A percentile compares a stretch with the other conserved stretches of the same genome.
phyloP scores from a whole-genome alignment of 441 rosid genomes.

The Metrosideros polymorpha region DNA sequence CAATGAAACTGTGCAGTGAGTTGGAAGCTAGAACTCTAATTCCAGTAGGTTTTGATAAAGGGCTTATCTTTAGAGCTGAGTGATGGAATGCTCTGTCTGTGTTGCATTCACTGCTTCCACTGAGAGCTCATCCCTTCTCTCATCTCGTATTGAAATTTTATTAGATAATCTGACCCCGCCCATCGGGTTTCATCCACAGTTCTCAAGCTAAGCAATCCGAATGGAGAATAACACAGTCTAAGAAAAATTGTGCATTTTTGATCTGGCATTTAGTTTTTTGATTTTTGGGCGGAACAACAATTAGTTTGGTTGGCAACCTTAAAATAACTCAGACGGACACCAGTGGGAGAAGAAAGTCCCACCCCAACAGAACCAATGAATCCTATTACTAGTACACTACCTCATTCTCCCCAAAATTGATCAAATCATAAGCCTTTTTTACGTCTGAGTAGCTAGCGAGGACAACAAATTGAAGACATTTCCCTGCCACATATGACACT shows the following conservation, averaged over 20 bases:
- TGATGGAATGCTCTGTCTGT: not conserved
- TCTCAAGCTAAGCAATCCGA: not conserved
- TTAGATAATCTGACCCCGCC: not conserved
- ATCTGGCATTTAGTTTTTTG: not conserved
- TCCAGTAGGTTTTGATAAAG: slow-evolving; percentile 18
- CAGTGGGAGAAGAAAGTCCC: not conserved
- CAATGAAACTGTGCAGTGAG: slow-evolving; percentile 20
- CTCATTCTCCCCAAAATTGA: not conserved
- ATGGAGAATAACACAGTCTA: not conserved
- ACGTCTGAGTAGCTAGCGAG: not conserved
- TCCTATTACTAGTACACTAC: not conserved
- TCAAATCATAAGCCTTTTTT: not conserved
- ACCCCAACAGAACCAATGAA: not conserved
- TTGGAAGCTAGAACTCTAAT: slow-evolving; percentile 25
- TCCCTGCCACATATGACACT: not conserved
- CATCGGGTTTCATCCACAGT: not conserved
- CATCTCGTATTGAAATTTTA: not conserved
- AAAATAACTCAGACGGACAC: not conserved
- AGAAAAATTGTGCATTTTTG: not conserved
- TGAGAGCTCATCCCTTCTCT: not conserved
- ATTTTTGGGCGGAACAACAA: not conserved
- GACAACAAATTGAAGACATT: not conserved
- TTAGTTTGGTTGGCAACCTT: not conserved
- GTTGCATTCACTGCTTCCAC: not conserved
- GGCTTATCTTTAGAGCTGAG: not conserved